These are phyloP conservation scores for Syncephalastrum sp. DNA, from an alignment of 371 early-diverging fungal species.

Conservation along the genomic window DNA sequence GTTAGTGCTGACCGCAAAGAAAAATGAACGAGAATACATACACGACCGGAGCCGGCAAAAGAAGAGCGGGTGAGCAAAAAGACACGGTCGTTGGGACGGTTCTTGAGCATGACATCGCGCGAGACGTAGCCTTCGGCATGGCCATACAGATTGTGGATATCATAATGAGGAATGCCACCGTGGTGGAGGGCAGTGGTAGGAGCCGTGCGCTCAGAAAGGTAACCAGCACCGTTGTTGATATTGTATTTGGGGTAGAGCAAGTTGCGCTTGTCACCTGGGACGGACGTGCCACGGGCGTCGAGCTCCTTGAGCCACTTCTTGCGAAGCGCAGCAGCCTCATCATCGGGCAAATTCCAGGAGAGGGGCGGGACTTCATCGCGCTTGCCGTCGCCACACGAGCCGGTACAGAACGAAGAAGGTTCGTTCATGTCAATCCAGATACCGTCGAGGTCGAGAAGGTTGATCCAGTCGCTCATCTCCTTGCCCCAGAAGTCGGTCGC, in stretches of 20 bases:
- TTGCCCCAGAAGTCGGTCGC: constrained; percentile 16
- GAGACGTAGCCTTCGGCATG: constrained; percentile 55
- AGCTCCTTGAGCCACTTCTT: no score
- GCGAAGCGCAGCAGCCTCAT: no score
- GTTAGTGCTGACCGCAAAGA: background rate
- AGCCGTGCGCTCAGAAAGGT: constrained; percentile 55
- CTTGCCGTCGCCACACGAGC: constrained; percentile 23
- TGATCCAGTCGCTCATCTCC: constrained; percentile 20
- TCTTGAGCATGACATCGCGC: constrained; percentile 34
- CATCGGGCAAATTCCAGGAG: constrained; percentile 22
- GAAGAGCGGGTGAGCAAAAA: constrained; percentile 71
- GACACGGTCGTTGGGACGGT: constrained; percentile 51
- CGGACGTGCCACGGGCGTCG: constrained; percentile 5
- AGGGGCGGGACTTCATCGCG: constrained; percentile 33
- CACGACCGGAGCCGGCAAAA: constrained; percentile 69
- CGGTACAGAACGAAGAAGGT: constrained; percentile 56
- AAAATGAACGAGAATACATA: constrained; percentile 45
- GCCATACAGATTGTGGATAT: constrained; percentile 70
- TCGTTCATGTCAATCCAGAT: constrained; percentile 80
- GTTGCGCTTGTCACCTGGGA: constrained; percentile 28
- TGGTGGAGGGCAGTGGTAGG: constrained; percentile 58
- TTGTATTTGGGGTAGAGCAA: constrained; percentile 38
- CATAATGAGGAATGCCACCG: constrained; percentile 55
- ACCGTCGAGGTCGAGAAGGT: constrained; percentile 21
- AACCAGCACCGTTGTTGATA: constrained; percentile 38